Evolutionary conservation across 192 early-diverging fungal species (phyloP), one percentile per base, ranked within the genome.

Genomic region (Phlyctochytrium planicorne): DNA sequence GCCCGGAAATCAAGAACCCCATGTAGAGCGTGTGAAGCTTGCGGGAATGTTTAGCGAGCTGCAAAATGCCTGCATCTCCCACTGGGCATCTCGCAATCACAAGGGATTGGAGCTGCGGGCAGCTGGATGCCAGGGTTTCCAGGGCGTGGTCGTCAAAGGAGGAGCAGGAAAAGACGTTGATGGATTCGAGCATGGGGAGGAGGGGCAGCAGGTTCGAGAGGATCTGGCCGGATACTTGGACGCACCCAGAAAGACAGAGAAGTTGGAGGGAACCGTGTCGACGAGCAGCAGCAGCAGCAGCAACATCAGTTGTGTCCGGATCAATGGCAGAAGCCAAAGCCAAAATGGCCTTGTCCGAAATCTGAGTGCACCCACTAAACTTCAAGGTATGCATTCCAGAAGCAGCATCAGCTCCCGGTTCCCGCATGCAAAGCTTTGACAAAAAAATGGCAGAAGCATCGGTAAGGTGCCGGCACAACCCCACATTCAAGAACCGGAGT

Each of bases 171-270:
- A 65, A 74, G 27, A 74, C 61, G 67, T 74, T 74, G 67, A 74
- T 68, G 59, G 29, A 34, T 65, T 74, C 72, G 30, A 74, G 68
- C 53, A n/a, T 27, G 20, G 67, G 62, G 12, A 74, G 72, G 62
- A 20, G 25, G 20, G 35, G 30, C 31, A 63, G 53, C 47, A 74
- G 68, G 47, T 10, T n/a, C 12, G 60, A 53, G 30, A 74, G 35
- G 3, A 59, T 34, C 34, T 35, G n/a, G 20, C 59, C 4, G 32
- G 71, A 29, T 12, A 73, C 3, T 24, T 73, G 59, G 57, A 25
- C 30, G 66, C 71, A 73, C 27, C 71, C 71, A 52, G 59, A 63
- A 52, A 73, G 67, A 37, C 71, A 73, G 60, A 73, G 68, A 34
- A 69, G 68, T 3, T 52, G 59, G 52, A 69, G 68, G n/a, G n/a